phyloP scores from a whole-genome alignment of 768 basidiomycete species.

The Coprinopsis strossmayeri region DNA sequence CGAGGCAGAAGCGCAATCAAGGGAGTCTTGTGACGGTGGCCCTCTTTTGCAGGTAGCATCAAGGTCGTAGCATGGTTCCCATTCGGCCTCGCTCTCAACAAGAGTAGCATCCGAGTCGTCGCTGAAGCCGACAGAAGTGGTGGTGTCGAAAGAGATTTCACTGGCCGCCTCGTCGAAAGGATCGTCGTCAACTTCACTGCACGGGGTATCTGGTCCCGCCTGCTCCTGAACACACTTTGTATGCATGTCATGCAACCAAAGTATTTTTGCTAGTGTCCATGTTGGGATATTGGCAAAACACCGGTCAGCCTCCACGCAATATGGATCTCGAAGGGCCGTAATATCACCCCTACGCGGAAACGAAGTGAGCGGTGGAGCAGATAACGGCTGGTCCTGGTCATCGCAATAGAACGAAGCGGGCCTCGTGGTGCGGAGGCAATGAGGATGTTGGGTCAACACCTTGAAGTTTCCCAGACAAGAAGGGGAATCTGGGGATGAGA shows the following conservation, averaged over 20 bases:
- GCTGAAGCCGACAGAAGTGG: conserved; percentile 29
- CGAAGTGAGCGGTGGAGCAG: conserved; percentile 29
- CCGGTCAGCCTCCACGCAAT: conserved; percentile 50
- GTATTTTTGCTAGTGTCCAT: conserved; percentile 61
- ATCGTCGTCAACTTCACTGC: conserved; percentile 1
- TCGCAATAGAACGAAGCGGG: conserved; percentile 10
- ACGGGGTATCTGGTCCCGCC: neutral
- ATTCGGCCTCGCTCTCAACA: conserved; percentile 42
- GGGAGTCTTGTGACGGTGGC: neutral
- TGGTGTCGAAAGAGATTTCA: conserved; percentile 23
- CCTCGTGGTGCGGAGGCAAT: neutral
- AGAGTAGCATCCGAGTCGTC: conserved; percentile 55
- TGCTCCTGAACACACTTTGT: conserved; percentile 19
- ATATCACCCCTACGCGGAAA: conserved; percentile 65
- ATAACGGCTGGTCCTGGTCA: conserved; percentile 3
- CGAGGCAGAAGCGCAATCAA: neutral
- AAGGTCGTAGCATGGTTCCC: conserved; percentile 17
- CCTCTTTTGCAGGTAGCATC: conserved; percentile 9
- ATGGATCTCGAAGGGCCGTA: conserved; percentile 49
- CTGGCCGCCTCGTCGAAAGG: conserved; percentile 17
- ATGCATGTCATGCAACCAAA: conserved; percentile 60
- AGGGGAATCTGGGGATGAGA: neutral
- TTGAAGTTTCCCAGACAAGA: neutral
- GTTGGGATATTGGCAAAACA: conserved; percentile 49
- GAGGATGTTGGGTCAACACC: conserved; percentile 3